Evolutionary conservation across 768 basidiomycete genomes (phyloP).

Genomic region (Leccinum boreale): DNA sequence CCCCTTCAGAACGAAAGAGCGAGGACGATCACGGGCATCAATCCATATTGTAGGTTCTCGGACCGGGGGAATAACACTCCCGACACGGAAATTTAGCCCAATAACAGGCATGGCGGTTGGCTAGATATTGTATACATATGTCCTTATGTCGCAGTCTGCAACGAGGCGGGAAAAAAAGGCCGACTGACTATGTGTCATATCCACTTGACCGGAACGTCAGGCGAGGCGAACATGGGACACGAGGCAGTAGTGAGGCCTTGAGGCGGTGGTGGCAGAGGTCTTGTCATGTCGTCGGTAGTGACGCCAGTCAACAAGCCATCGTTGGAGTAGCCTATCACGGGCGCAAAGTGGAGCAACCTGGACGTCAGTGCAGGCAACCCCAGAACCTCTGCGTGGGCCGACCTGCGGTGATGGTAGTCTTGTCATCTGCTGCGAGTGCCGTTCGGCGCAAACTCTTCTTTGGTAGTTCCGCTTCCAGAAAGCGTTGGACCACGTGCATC

Average conservation of each 20-base stretch:
- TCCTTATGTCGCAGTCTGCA: not conserved
- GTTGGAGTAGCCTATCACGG: not conserved
- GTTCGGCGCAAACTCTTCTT: not conserved
- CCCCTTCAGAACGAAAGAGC: not conserved
- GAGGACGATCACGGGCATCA: not conserved
- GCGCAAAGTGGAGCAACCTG: not conserved
- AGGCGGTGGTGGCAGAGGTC: not conserved
- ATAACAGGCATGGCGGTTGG: not conserved
- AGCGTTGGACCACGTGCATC: too few species aligned
- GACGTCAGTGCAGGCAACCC: not conserved
- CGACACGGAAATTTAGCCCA: not conserved
- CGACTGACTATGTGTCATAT: not conserved
- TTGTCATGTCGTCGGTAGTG: not conserved
- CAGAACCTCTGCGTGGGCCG: not conserved
- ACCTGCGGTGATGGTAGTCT: not conserved
- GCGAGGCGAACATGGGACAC: not conserved
- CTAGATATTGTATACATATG: not conserved
- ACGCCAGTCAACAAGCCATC: not conserved
- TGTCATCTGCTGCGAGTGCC: not conserved
- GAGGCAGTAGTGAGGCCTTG: not conserved
- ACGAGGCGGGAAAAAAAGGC: not conserved
- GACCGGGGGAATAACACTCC: not conserved
- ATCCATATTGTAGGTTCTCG: not conserved
- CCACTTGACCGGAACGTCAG: not conserved
- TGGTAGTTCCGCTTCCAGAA: too few species aligned